phyloP scores from a whole-genome alignment of 176 grass and related monocot genomes.

The Oryza rufipogon region DNA sequence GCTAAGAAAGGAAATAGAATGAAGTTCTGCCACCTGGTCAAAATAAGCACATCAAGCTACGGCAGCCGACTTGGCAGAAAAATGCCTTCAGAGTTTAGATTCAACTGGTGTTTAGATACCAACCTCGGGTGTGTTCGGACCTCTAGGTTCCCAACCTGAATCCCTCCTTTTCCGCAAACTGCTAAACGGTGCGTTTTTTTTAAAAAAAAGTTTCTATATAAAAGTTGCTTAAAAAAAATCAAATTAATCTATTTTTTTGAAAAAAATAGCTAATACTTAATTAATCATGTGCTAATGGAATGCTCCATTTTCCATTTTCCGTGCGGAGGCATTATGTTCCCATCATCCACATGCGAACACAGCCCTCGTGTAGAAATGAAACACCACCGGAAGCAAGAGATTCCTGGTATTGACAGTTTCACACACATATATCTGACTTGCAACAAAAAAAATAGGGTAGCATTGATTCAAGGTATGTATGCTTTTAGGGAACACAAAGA shows the following conservation, averaged over 20 bases:
- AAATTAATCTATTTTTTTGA: too few relatives aligned
- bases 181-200: too few relatives aligned
- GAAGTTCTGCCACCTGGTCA: background rate
- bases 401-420: background rate
- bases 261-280: too few relatives aligned
- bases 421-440: background rate
- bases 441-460: background rate
- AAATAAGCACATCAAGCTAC: background rate
- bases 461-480: background rate
- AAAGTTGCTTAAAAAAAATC: too few relatives aligned
- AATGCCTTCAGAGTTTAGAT: background rate
- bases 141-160: too few relatives aligned
- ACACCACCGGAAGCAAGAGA: background rate
- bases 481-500: constrained; percentile 11
- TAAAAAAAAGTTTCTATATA: too few relatives aligned
- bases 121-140: background rate
- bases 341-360: too few relatives aligned
- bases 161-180: too few relatives aligned
- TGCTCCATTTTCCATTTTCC: too few relatives aligned
- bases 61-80: background rate
- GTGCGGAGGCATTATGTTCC: too few relatives aligned
- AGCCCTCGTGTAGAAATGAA: background rate
- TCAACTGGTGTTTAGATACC: background rate
- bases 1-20: background rate
- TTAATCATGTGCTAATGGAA: too few relatives aligned